Conservation (phyloP, 2,329 filamentous ascomycete genomes). For the Diaporthe citrichinensis region DNA sequence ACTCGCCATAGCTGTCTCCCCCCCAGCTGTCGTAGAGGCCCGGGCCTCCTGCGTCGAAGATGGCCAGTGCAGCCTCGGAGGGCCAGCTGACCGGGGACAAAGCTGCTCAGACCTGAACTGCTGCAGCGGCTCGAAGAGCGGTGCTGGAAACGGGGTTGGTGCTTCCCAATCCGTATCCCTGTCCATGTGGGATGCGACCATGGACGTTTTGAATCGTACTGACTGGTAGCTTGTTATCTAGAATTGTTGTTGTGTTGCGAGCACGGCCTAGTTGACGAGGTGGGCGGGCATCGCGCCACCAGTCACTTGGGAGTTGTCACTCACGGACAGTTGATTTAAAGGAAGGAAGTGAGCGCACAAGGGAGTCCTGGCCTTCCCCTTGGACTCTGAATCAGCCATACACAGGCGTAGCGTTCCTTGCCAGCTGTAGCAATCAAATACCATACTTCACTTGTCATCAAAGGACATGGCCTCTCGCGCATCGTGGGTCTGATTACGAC, state of each 20-base stretch:
- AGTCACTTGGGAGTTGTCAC: neutral
- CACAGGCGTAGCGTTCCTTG: neutral
- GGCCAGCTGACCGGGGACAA: neutral
- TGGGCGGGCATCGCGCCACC: neutral
- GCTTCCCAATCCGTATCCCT: too few species aligned
- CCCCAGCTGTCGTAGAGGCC: neutral
- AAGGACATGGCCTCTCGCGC: neutral
- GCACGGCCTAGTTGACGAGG: neutral
- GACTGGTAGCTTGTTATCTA: neutral
- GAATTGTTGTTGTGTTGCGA: slow-evolving; percentile 7
- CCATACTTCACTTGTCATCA: neutral
- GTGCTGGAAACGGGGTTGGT: slow-evolving; percentile 8
- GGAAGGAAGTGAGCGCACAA: neutral
- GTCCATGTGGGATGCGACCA: neutral
- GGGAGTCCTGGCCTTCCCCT: too few species aligned
- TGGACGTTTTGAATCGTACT: neutral
- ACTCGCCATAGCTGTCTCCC: neutral
- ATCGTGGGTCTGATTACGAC: neutral
- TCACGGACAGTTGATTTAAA: too few species aligned
- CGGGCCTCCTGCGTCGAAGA: neutral
- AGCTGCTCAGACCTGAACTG: slow-evolving; percentile 16
- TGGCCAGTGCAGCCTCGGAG: slow-evolving; percentile 9
- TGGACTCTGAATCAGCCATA: neutral
- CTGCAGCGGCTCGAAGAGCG: slow-evolving; percentile 1
- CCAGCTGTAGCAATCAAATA: neutral